Evolutionary conservation across 768 basidiomycete genomes (phyloP), one percentile per base, ranked within the genome.

Genomic region (Amanita subjunquillea): DNA sequence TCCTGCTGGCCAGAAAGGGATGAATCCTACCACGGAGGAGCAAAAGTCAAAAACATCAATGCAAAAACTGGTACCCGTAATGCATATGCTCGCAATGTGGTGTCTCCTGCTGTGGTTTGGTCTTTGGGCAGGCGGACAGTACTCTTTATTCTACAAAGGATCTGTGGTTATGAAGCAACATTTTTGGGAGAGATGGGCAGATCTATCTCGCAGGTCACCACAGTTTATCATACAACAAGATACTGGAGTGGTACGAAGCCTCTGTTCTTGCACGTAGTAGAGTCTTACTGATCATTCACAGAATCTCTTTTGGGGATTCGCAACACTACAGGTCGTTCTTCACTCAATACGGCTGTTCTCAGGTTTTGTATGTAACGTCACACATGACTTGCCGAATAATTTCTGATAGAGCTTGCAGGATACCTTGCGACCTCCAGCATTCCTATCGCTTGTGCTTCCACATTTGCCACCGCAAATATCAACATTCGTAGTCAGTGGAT

Each of bases 261-360:
- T 36, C 23, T 48, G 34, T 38, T n/a, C 41, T 52, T 48, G 7
- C 51, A 25, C 37, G 30, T n/a, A 50, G 39, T 54, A 29, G 15
- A 40, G 17, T 36, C 38, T 15, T 56, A 50, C 6, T 2, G 13
- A 39, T 17, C 20, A 3, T 5, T 23, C 8, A 22, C 38, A 90
- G 87, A 82, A 86, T 1, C 87, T 91, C 69, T 87, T 91, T 63
- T 89, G 85, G 85, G 83, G 78, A 6, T 90, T 91, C 55, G 77
- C 79, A 37, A 84, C 88, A 0, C 62, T 91, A 3, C 78, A 90
- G 57, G 71, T 90, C 22, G 73, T 74, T 17, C 61, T 91, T 41
- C 86, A 90, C 58, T 87, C 88, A 7, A 60, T 82, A 57, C 79
- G 82, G 50, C 78, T 91, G 65, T 82, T 87, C 61, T 76, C 74